Base-by-base conservation (phyloP, 2,329 filamentous ascomycete species). In the Capronia epimyces region DNA sequence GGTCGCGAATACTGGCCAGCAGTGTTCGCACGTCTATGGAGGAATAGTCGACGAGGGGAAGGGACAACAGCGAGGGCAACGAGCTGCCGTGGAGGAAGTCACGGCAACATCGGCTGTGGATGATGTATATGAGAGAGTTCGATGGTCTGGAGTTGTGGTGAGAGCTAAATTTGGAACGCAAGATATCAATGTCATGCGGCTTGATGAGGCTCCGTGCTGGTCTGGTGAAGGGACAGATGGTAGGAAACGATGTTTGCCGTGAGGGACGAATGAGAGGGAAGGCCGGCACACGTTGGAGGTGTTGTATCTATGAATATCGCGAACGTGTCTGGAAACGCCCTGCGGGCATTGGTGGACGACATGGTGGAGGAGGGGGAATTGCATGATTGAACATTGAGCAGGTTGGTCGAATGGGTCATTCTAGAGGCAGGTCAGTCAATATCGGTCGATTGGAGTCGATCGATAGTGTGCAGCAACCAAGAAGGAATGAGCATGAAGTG, bases 401-500 rank as follows among this genome's bases (percentile, higher is more conserved):
- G 43, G 40, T 36, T 52, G 48, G 47, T 57, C 51, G 46, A 57
- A 55, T 45, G 49, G 52, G 40, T 48, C 46, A 46, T 42, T 54
- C 46, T 31, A 42, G 40, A 46, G 46, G 46, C 32, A 44, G 41
- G 45, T 49, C 25, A 45, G 49, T 40, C 46, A 47, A 47, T 29
- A 27, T 55, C 45, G 49, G 34, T 50, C 50, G 42, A 52, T 55
- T 55, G 49, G 51, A 13, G 55, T 52, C 37, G 34, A 29, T 50
- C 52, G 67, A 70, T n/a, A 77, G 77, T 0, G 54, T 79, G 3
- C 75, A 80, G 65, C 1, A 75, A 73, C 43, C 69, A 75, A 49
- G 76, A 80, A 62, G 78, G 70, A 69, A 75, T 74, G 0, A 68
- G 73, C 18, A 64, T 71, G 1, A 59, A 72, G 8, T 75, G 72